Evolutionary conservation across 495 filamentous ascomycete species (phyloP), one percentile per base, ranked within the genome.

Genomic region (Amorphotheca resinae): DNA sequence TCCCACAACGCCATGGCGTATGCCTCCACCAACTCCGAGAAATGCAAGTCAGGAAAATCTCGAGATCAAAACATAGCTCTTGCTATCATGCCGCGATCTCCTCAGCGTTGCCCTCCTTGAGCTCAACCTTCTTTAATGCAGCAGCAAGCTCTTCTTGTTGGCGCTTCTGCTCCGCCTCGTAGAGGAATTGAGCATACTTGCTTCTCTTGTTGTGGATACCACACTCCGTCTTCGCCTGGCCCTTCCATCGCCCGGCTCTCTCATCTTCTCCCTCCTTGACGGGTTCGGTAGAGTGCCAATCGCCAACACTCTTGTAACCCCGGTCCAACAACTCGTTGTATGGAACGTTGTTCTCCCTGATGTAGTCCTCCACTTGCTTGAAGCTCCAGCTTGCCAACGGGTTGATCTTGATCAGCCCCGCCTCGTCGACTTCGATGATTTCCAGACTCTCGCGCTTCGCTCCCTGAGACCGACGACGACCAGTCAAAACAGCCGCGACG

Each of bases 331-430:
- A 71, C 42, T 72, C 79, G 57, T 98, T 98, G 72, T 95, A 96
- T 1, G 91, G 93, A 3, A 98, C 84, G 44, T 91, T 58, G 65
- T 95, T 73, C 48, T 81, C 78, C 42, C 76, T 70, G 68, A 95
- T 69, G 62, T 98, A 98, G 25, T 72, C 70, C 62, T 85, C 76
- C 34, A 98, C 91, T 59, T 95, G 82, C 42, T 76, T 64, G 63
- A 96, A 96, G 31, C 77, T 70, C 91, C 91, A 98, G 69, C 93
- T 93, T 51, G 87, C 88, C 33, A 98, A 69, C n/a, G 91, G 93
- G 67, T 98, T 98, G 72, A 98, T 77, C 69, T 98, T 98, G 74
- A 96, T 76, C 38, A 96, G 69, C 32, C 88, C 88, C 36, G 82
- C 80, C 42, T 95, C 88, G 57, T 95, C 87, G 9, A 95, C 70